A percentile compares a stretch with the other conserved stretches of the same genome.
These are phyloP conservation scores for Ogataea haglerorum DNA, from an alignment of 805 yeast species.

Conservation along the genomic window DNA sequence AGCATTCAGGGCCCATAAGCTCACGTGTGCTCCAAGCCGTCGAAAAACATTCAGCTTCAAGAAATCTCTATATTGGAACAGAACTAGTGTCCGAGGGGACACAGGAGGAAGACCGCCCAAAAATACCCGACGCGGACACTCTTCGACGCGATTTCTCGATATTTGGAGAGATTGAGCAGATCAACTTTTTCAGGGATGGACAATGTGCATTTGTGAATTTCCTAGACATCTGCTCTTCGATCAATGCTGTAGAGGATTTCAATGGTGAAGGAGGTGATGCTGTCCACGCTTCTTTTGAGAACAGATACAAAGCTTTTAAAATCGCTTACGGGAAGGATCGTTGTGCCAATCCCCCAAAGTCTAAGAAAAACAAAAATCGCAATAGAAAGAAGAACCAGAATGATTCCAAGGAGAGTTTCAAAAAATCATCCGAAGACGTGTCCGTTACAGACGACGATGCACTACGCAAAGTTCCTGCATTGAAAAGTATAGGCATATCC, in stretches of 20 bases:
- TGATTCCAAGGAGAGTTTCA: slow-evolving; percentile 3
- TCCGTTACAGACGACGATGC: slow-evolving; percentile 11
- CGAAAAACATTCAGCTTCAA: slow-evolving; percentile 58
- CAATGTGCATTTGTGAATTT: slow-evolving; percentile 77
- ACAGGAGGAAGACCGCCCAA: slow-evolving; percentile 28
- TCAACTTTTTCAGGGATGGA: slow-evolving; percentile 64
- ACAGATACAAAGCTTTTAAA: slow-evolving; percentile 50
- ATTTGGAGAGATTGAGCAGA: slow-evolving; percentile 75
- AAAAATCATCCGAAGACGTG: slow-evolving; percentile 6
- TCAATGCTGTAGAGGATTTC: slow-evolving; percentile 59
- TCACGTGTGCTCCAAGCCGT: slow-evolving; percentile 58
- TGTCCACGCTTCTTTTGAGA: slow-evolving; percentile 39
- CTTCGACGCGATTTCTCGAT: slow-evolving; percentile 56
- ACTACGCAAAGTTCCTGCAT: slow-evolving; percentile 13
- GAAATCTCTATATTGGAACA: slow-evolving; percentile 73
- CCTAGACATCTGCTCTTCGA: slow-evolving; percentile 59
- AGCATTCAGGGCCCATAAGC: slow-evolving; percentile 60
- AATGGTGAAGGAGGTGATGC: slow-evolving; percentile 34
- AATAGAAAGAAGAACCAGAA: slow-evolving; percentile 31
- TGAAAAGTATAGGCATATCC: slow-evolving; percentile 27
- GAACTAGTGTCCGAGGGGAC: slow-evolving; percentile 37
- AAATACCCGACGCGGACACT: slow-evolving; percentile 45
- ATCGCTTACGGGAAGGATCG: slow-evolving; percentile 70
- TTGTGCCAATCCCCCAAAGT: slow-evolving; percentile 71
- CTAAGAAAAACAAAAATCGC: slow-evolving; percentile 41